Percentiles rank a stretch among this genome's conserved stretches.
These are phyloP conservation scores for Gliomastix tumulicola DNA, from an alignment of 2,329 filamentous ascomycete species.

Conservation along the genomic window DNA sequence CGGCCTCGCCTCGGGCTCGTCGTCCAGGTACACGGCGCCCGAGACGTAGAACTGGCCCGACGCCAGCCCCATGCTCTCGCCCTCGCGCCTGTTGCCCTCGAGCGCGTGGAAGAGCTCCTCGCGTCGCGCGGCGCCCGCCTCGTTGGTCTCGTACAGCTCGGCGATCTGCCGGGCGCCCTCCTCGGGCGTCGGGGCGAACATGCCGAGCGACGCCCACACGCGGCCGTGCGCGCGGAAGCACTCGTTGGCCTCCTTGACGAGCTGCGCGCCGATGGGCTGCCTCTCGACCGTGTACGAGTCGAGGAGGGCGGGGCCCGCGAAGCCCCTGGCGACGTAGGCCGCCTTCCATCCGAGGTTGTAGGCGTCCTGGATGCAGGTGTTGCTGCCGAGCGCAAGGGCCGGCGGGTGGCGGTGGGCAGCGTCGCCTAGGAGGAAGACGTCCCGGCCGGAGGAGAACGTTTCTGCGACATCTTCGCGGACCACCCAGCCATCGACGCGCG, in stretches of 20 bases:
- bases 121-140: conserved; percentile 28
- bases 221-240: background rate
- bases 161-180: conserved; percentile 27
- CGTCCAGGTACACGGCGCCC: conserved; percentile 29
- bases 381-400: conserved; percentile 47
- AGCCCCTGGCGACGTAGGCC: conserved; percentile 28
- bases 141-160: conserved; percentile 28
- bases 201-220: background rate
- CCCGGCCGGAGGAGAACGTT: conserved; percentile 22
- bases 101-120: conserved; percentile 31
- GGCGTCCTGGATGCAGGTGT: conserved; percentile 52
- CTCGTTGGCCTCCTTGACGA: background rate
- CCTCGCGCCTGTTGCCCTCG: conserved; percentile 35
- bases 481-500: conserved; percentile 49
- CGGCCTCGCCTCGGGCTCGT: conserved; percentile 28
- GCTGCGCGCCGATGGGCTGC: background rate
- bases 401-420: conserved; percentile 53
- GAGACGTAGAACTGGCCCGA: conserved; percentile 41
- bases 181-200: conserved; percentile 23
- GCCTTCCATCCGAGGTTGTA: conserved; percentile 52
- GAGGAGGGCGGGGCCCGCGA: background rate
- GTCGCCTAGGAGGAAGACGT: conserved; percentile 29
- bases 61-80: conserved; percentile 49
- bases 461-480: conserved; percentile 57
- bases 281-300: background rate